Base-by-base conservation (phyloP, 176 grass and related monocot species). In the Saccharum spontaneum region DNA sequence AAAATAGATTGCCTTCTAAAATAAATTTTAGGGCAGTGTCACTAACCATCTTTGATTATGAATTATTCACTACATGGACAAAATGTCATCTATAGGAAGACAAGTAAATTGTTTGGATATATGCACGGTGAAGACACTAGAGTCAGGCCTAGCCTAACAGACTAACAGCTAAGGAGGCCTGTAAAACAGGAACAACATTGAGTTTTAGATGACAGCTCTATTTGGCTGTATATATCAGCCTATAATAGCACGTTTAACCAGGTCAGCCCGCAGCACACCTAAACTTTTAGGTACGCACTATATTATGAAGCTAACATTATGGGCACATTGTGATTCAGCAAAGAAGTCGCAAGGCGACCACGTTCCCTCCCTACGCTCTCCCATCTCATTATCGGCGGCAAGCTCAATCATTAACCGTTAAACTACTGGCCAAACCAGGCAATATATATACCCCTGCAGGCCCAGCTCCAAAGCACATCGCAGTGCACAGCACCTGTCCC, bases 401-500 rank as follows among this genome's bases (percentile, higher is more conserved):
- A 66, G 12, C 4, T 66, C 63, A 66, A 66, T 66, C 63, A 66
- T 66, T 66, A 7, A 31, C 28, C 12, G 63, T 67, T 75, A 74
- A 37, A 82, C 61, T 44, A 81, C 11, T 63, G 4, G 30, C 22
- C 39, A 6, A 33, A 71, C 12, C 10, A 30, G 17, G 64, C 33
- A 5, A 65, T 82, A 90, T 86, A 90, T 86, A 90, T 82, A 90
- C 65, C 71, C 70, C 63, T 18, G 24, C 39, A 79, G 33, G 59
- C 8, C 82, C 8, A 44, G 4, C 33, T 4, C 16, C 30, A 10
- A 4, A 61, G 31, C 11, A 11, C 37, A 67, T 34, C 81, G 60
- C 54, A 66, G 4, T 30, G 10, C 49, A 87, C 0, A 65, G 36
- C 36, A 45, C 28, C 0, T 28, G 1, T 1, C 55, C 0, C n/a